phyloP scores from a whole-genome alignment of 192 early-diverging fungal genomes.

The Coemansia reversa region DNA sequence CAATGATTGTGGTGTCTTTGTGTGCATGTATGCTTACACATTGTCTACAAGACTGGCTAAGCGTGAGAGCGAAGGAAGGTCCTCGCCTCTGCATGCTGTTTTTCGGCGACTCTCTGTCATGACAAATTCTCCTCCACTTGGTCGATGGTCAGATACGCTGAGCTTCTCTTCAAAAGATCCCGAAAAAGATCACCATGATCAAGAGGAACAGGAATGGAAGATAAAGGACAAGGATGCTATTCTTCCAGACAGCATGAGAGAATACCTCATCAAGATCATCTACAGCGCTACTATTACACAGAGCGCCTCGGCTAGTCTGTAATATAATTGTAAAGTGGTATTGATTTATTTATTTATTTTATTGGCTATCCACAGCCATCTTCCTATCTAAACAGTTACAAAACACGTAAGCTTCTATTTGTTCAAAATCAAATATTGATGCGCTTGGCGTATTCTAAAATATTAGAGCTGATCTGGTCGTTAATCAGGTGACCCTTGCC shows the following conservation, averaged over 20 bases:
- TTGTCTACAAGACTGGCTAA: constrained; percentile 31
- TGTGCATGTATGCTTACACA: constrained; percentile 49
- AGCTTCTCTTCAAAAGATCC: constrained; percentile 21
- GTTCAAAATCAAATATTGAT: constrained; percentile 24
- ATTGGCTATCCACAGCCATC: too few species aligned
- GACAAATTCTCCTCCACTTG: constrained; percentile 11
- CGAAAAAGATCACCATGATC: constrained; percentile 1
- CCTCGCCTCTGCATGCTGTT: constrained; percentile 20
- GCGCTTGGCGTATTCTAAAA: constrained; percentile 42
- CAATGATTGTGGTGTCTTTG: constrained; percentile 49
- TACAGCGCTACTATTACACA: constrained; percentile 22
- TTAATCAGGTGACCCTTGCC: constrained; percentile 43
- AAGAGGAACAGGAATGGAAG: constrained; percentile 37
- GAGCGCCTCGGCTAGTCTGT: constrained; percentile 25
- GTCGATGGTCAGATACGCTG: constrained; percentile 10
- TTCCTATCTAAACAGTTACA: neutral
- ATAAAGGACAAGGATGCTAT: constrained; percentile 48
- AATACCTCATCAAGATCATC: constrained; percentile 36
- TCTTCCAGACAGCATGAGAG: constrained; percentile 36
- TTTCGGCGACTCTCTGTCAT: constrained; percentile 21
- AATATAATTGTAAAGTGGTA: neutral
- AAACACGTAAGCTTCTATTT: neutral
- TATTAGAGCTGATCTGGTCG: constrained; percentile 49
- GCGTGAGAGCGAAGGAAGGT: constrained; percentile 5
- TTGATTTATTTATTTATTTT: neutral